Evolutionary conservation across 2,329 filamentous ascomycete species (phyloP).

Genomic region (Ampelomyces quisqualis): DNA sequence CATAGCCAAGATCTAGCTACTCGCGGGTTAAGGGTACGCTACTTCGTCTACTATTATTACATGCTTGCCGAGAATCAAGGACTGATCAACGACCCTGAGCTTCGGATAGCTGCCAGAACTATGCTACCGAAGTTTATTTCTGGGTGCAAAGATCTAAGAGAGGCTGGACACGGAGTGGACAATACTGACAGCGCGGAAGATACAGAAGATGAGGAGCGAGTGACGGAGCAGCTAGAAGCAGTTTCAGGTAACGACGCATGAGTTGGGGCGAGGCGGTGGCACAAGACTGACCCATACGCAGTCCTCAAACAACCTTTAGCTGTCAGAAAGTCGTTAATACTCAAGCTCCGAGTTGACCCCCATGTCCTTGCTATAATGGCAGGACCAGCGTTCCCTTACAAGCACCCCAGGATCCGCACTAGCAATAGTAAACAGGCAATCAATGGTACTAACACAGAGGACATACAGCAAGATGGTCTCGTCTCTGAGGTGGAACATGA

Average conservation of each 20-base stretch:
- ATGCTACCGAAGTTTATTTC: constrained; percentile 5
- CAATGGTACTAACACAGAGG: no score
- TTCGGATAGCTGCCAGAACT: not conserved
- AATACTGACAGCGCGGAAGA: not conserved
- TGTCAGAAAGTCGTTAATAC: not conserved
- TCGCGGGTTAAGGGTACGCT: constrained; percentile 8
- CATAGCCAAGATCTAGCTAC: not conserved
- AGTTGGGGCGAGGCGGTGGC: no score
- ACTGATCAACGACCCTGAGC: constrained; percentile 2
- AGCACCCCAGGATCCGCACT: no score
- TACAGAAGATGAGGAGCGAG: not conserved
- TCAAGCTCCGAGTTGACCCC: not conserved
- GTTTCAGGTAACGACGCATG: no score
- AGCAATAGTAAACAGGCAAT: no score
- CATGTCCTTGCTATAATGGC: no score
- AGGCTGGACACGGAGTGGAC: not conserved
- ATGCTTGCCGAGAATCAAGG: constrained; percentile 15
- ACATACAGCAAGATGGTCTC: no score
- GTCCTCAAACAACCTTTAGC: not conserved
- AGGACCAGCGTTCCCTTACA: no score
- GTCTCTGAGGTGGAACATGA: no score
- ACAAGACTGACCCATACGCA: no score
- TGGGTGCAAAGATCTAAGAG: constrained; percentile 2
- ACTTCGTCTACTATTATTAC: constrained; percentile 13
- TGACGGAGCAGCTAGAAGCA: not conserved